These are phyloP conservation scores for Ogataea kodamae DNA, from an alignment of 805 yeast genomes.

Conservation along the genomic window DNA sequence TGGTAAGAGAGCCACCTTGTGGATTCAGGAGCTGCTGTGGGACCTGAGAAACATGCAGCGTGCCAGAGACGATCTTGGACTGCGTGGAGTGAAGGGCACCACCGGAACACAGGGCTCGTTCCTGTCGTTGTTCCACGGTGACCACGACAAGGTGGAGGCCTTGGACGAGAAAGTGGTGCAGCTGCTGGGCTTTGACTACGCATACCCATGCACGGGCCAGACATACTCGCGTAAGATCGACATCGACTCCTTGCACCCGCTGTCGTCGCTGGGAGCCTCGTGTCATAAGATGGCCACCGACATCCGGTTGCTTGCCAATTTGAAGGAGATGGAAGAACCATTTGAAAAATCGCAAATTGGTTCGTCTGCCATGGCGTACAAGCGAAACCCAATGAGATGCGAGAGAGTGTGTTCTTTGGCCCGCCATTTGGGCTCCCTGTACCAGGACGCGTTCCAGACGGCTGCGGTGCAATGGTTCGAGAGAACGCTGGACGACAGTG, in stretches of 20 bases:
- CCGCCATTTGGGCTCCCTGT: conserved; percentile 89
- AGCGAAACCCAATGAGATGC: conserved; percentile 99
- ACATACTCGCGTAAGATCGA: conserved; percentile 99
- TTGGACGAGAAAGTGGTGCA: conserved; percentile 91
- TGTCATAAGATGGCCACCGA: conserved; percentile 98
- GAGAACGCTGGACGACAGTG: conserved; percentile 97
- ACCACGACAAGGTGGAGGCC: conserved; percentile 93
- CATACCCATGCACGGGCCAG: conserved; percentile 98
- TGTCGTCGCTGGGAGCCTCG: conserved; percentile 91
- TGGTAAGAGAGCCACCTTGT: conserved; percentile 95
- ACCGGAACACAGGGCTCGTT: conserved; percentile 99
- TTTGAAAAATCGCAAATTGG: conserved; percentile 99
- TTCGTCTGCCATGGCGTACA: conserved; percentile 97
- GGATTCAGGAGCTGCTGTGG: conserved; percentile 98
- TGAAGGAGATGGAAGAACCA: conserved; percentile 97
- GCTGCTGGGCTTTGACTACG: conserved; percentile 88
- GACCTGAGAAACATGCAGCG: conserved; percentile 93
- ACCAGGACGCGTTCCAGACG: conserved; percentile 92
- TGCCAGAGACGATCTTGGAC: conserved; percentile 93
- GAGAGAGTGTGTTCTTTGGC: conserved; percentile 98
- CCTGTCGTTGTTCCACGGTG: conserved; percentile 90
- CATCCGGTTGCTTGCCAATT: conserved; percentile 89
- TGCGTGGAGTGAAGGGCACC: conserved; percentile 98
- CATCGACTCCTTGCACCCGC: conserved; percentile 87
- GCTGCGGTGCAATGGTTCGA: conserved; percentile 99